These are phyloP conservation scores for Coemansia pectinata DNA, from an alignment of 192 early-diverging fungal species.

Conservation along the genomic window DNA sequence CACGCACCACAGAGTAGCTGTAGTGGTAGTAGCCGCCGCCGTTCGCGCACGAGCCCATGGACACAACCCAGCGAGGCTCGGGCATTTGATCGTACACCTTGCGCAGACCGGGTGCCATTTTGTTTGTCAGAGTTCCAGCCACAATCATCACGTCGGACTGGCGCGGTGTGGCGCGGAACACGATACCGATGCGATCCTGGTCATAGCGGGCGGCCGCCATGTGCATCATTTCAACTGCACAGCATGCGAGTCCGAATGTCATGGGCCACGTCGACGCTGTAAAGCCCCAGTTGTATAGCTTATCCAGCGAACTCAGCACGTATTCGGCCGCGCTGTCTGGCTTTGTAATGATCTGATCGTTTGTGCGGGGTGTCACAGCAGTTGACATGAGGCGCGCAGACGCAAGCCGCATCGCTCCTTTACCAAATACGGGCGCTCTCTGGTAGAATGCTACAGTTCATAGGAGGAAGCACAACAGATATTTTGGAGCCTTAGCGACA, in stretches of 20 bases:
- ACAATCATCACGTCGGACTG: slow-evolving; percentile 99
- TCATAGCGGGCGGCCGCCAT: slow-evolving; percentile 96
- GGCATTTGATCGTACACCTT: slow-evolving; percentile 86
- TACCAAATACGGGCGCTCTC: neutral
- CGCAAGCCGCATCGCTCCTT: slow-evolving; percentile 3
- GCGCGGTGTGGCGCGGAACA: slow-evolving; percentile 95
- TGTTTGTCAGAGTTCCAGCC: slow-evolving; percentile 97
- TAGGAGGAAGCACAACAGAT: neutral
- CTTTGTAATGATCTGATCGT: slow-evolving; percentile 52
- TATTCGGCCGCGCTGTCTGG: slow-evolving; percentile 63
- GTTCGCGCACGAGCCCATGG: slow-evolving; percentile 98
- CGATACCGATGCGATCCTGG: slow-evolving; percentile 96
- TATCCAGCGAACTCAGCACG: slow-evolving; percentile 87
- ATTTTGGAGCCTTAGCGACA: neutral
- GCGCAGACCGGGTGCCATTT: slow-evolving; percentile 91
- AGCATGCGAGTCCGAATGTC: slow-evolving; percentile 92
- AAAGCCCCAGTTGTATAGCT: slow-evolving; percentile 91
- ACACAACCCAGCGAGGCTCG: slow-evolving; percentile 97
- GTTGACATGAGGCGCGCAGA: slow-evolving; percentile 34
- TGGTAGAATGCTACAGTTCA: neutral
- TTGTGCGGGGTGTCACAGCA: slow-evolving; percentile 49
- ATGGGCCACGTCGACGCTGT: slow-evolving; percentile 91
- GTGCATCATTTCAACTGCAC: slow-evolving; percentile 99
- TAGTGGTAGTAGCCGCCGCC: slow-evolving; percentile 99
- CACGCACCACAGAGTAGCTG: slow-evolving; percentile 92